These are phyloP conservation scores for Beauveria asiatica DNA, from an alignment of 2,329 filamentous ascomycete species.

Conservation along the genomic window DNA sequence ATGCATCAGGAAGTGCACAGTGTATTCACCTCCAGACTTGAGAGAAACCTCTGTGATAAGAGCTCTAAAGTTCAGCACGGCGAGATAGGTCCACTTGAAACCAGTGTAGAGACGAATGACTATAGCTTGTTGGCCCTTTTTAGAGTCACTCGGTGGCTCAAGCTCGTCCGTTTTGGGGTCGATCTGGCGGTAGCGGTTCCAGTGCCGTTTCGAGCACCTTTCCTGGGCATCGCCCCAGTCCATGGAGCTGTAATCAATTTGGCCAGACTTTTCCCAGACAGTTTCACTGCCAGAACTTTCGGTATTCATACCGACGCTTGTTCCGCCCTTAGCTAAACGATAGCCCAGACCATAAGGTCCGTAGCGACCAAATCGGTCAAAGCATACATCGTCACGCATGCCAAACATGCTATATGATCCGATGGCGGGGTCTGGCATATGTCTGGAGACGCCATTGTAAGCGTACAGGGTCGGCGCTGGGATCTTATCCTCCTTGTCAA, in stretches of 20 bases:
- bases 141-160: conserved; percentile 20
- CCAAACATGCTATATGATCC: conserved; percentile 71
- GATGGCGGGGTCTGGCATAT: conserved; percentile 68
- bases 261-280: conserved; percentile 46
- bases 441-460: conserved; percentile 62
- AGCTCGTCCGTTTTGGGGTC: conserved; percentile 32
- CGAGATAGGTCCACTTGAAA: conserved; percentile 69
- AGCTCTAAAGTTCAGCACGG: conserved; percentile 72
- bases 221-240: conserved; percentile 49
- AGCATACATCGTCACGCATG: conserved; percentile 70
- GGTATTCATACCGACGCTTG: conserved; percentile 61
- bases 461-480: conserved; percentile 56
- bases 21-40: conserved; percentile 72
- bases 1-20: conserved; percentile 75
- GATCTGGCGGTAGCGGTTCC: conserved; percentile 44
- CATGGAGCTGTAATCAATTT: conserved; percentile 46
- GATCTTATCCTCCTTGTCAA: conserved; percentile 50
- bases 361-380: conserved; percentile 76
- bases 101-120: conserved; percentile 74
- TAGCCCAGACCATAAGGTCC: conserved; percentile 87
- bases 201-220: conserved; percentile 51
- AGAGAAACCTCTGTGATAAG: conserved; percentile 72
- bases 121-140: conserved; percentile 58
- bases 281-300: conserved; percentile 59
- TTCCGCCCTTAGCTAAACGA: conserved; percentile 60